A percentile compares a stretch with the other conserved stretches of the same genome.
Conservation (phyloP, 176 grass and related monocot genomes). For the Triticum urartu region DNA sequence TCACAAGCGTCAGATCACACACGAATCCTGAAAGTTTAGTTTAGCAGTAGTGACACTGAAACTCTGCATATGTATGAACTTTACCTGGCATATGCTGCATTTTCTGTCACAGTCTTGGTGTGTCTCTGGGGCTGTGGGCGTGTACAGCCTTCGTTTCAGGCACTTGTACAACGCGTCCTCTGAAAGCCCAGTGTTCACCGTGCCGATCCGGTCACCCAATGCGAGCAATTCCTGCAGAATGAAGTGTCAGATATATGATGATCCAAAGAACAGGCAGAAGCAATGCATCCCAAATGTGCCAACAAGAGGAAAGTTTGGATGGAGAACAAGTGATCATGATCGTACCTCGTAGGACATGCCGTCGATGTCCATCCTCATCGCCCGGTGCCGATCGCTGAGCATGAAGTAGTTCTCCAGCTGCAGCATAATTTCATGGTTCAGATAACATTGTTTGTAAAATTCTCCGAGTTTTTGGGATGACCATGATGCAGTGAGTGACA, state of each 20-base stretch:
- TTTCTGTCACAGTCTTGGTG: slow-evolving; percentile 64
- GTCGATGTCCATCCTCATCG: slow-evolving; percentile 94
- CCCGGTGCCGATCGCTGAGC: slow-evolving; percentile 63
- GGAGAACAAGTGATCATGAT: background rate
- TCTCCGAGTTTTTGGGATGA: background rate
- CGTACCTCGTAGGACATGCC: slow-evolving; percentile 91
- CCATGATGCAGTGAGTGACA: background rate
- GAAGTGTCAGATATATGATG: background rate
- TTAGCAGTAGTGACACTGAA: background rate
- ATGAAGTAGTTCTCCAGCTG: slow-evolving; percentile 57
- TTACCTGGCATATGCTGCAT: slow-evolving; percentile 95
- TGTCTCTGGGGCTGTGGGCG: slow-evolving; percentile 14
- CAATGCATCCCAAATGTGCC: background rate
- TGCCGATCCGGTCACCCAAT: slow-evolving; percentile 75
- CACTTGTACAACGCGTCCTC: slow-evolving; percentile 58
- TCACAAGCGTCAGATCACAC: background rate
- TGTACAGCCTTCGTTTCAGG: slow-evolving; percentile 56
- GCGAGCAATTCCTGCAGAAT: slow-evolving; percentile 67
- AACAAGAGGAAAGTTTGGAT: background rate
- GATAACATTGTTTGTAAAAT: background rate
- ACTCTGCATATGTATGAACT: background rate
- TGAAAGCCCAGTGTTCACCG: slow-evolving; percentile 78
- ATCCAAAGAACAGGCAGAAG: background rate
- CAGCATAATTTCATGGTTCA: slow-evolving; percentile 16
- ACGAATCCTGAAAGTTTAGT: background rate